phyloP scores from a whole-genome alignment of 306 rosid genomes.

The Sphenostylis stenocarpa region DNA sequence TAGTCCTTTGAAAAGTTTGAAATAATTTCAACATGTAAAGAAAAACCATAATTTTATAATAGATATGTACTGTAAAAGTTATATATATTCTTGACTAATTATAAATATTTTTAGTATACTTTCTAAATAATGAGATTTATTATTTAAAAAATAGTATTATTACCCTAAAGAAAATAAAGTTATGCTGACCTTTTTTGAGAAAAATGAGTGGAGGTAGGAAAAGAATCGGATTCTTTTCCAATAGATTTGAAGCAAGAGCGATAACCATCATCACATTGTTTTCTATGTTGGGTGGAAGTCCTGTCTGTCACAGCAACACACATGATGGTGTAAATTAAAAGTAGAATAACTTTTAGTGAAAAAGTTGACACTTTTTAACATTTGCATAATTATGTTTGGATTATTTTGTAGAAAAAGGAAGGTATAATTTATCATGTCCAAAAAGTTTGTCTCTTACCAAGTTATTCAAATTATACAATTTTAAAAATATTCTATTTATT shows the following conservation, averaged over 20 bases:
- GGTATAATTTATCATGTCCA: too few species aligned
- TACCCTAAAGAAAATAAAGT: neutral
- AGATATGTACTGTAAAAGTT: neutral
- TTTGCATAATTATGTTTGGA: too few species aligned
- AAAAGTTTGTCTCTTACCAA: too few species aligned
- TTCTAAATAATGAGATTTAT: too few species aligned
- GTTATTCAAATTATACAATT: too few species aligned
- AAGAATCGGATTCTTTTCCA: constrained; percentile 50
- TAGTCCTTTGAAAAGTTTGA: constrained; percentile 30
- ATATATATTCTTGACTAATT: too few species aligned
- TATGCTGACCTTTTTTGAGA: constrained; percentile 50
- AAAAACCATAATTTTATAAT: neutral
- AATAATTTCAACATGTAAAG: neutral
- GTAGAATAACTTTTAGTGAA: neutral
- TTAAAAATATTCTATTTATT: too few species aligned
- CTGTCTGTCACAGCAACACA: constrained; percentile 42
- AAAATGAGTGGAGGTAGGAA: constrained; percentile 27
- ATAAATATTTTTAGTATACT: neutral
- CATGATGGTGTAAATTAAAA: neutral
- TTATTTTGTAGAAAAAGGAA: too few species aligned
- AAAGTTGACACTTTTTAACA: neutral
- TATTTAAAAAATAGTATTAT: too few species aligned
- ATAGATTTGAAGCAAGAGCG: constrained; percentile 26
- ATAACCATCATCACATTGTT: constrained; percentile 38
- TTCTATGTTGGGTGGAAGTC: constrained; percentile 41